Base-by-base conservation (phyloP, 345 rosid species). In the Lumnitzera racemosa region DNA sequence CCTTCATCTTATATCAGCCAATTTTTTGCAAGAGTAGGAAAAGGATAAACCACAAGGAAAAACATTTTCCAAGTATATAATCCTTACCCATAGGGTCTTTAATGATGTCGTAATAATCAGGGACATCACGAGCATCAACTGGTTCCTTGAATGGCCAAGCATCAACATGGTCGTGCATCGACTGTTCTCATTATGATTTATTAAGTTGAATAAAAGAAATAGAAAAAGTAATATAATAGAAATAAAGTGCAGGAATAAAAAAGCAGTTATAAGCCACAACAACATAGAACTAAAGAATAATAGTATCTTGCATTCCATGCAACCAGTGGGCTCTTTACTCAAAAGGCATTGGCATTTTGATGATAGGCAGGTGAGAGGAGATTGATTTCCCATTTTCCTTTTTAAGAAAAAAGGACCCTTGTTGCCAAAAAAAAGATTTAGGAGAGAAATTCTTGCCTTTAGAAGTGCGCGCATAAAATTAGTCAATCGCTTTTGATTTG, bases 81-180 rank as follows among this genome's bases (percentile, higher is more conserved):
- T 47, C 24, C 62, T 81, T 82, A 95, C 99, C 99, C 83, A 90
- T 82, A 49, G 99, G 98, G 73, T 95, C 98, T 84, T 88, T 90
- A 69, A 95, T 95, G 73, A 95, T 85, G 66, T 85, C 98, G 72
- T 90, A 88, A 75, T 95, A 95, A 83, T 90, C 99, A 46, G 99
- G 98, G 67, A 85, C 99, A 73, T 95, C 99, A 47, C 86, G 90
- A 52, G 73, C 72, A 82, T 95, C 96, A 46, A 95, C 96, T 51
- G 99, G 96, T 56, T 95, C 99, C 85, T 82, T 88, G 72, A 88
- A 90, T 49, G 99, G 98, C 99, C 99, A 95, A 56, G 96, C 88
- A 83, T 95, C 99, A 57, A 74, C 87, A 59, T 95, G 96, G 31
- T 95, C 99, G 65, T 83, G 87, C 96, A 95, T 82, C 31, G 96